These are phyloP conservation scores for Phoma sp. DNA, from an alignment of 2,329 filamentous ascomycete genomes.

Conservation along the genomic window DNA sequence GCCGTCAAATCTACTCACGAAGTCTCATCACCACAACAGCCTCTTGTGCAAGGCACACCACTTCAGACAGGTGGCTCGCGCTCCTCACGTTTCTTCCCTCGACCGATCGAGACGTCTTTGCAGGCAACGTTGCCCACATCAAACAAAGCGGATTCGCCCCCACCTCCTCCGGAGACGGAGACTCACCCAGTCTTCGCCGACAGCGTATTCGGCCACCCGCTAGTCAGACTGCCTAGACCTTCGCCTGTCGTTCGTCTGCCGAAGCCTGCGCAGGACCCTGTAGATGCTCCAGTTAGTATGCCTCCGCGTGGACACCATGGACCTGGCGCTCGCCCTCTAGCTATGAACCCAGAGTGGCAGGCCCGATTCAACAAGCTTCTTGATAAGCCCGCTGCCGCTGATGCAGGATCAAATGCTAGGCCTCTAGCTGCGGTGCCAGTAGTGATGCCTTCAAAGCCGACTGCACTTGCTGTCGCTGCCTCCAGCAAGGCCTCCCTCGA, in stretches of 20 bases:
- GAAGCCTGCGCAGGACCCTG: slow-evolving; percentile 55
- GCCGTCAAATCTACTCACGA: slow-evolving; percentile 30
- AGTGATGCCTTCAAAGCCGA: slow-evolving; percentile 47
- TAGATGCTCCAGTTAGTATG: slow-evolving; percentile 51
- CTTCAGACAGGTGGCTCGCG: slow-evolving; percentile 36
- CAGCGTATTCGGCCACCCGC: slow-evolving; percentile 65
- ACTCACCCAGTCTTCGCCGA: slow-evolving; percentile 77
- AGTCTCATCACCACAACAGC: slow-evolving; percentile 30
- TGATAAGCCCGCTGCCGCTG: slow-evolving; percentile 60
- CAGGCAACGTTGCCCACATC: slow-evolving; percentile 26
- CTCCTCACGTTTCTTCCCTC: slow-evolving; percentile 49
- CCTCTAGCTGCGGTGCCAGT: slow-evolving; percentile 34
- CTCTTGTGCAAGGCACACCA: slow-evolving; percentile 27
- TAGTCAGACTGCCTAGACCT: slow-evolving; percentile 72
- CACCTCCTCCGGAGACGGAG: slow-evolving; percentile 72
- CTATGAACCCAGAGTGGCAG: slow-evolving; percentile 70
- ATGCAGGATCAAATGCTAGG: slow-evolving; percentile 34
- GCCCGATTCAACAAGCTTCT: slow-evolving; percentile 81
- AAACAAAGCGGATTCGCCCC: slow-evolving; percentile 40
- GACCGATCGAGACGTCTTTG: slow-evolving; percentile 31
- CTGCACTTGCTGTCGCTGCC: slow-evolving; percentile 66
- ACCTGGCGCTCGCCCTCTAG: slow-evolving; percentile 47
- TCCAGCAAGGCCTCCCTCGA: slow-evolving; percentile 67
- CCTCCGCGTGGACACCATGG: slow-evolving; percentile 37
- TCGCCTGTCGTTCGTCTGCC: slow-evolving; percentile 83